These are phyloP conservation scores for Penicillium hesseltinei DNA, from an alignment of 2,329 filamentous ascomycete genomes.

Conservation along the genomic window DNA sequence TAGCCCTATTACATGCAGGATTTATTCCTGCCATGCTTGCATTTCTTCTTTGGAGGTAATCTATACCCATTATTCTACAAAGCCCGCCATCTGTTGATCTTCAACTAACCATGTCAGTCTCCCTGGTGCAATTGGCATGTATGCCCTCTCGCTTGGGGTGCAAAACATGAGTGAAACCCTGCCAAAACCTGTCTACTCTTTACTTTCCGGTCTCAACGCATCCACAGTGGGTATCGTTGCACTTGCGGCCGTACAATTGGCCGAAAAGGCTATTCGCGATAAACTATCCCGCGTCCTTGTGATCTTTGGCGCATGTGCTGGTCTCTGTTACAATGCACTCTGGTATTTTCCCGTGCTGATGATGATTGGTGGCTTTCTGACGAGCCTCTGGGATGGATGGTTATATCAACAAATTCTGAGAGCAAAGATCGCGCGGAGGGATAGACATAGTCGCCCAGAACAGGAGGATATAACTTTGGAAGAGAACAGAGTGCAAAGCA, in stretches of 20 bases:
- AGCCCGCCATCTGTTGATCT: neutral
- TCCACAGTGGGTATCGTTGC: slow-evolving; percentile 71
- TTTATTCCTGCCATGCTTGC: slow-evolving; percentile 56
- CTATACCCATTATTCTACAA: neutral
- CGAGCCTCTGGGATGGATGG: slow-evolving; percentile 57
- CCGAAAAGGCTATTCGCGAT: slow-evolving; percentile 67
- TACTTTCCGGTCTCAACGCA: slow-evolving; percentile 69
- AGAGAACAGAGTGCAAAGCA: slow-evolving; percentile 8
- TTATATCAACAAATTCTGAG: slow-evolving; percentile 48
- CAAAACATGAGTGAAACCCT: slow-evolving; percentile 58
- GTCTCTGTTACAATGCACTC: slow-evolving; percentile 67
- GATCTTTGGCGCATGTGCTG: slow-evolving; percentile 62
- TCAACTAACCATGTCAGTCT: slow-evolving; percentile 45
- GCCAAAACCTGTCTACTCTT: slow-evolving; percentile 63
- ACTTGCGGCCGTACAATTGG: slow-evolving; percentile 65
- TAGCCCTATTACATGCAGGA: slow-evolving; percentile 63
- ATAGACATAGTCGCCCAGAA: slow-evolving; percentile 13
- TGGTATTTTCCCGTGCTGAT: slow-evolving; percentile 74
- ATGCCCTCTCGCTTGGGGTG: slow-evolving; percentile 63
- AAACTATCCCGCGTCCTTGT: slow-evolving; percentile 62
- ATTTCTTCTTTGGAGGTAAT: slow-evolving; percentile 64
- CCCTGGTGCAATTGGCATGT: slow-evolving; percentile 70
- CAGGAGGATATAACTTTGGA: slow-evolving; percentile 10
- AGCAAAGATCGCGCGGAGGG: slow-evolving; percentile 24
- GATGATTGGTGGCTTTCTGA: slow-evolving; percentile 52